A percentile compares a stretch with the other conserved stretches of the same genome.
Conservation (phyloP, 2,329 filamentous ascomycete genomes). For the Plectosphaerella sp. region DNA sequence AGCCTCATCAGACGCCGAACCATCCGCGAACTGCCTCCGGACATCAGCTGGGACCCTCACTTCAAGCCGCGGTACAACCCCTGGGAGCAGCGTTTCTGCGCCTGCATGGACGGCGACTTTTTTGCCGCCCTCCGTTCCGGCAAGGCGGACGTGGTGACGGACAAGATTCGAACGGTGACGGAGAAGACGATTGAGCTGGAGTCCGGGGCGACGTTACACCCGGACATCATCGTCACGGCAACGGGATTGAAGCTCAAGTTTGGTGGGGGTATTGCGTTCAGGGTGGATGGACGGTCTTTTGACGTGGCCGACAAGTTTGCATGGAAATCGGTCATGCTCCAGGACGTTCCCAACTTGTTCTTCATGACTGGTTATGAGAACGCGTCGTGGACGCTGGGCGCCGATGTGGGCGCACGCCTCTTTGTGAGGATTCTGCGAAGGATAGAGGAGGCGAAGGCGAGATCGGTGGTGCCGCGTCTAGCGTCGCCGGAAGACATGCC, state of each 20-base stretch:
- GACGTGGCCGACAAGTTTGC: slow-evolving; percentile 39
- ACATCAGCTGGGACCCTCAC: slow-evolving; percentile 46
- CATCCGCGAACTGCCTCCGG: slow-evolving; percentile 38
- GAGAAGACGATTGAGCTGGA: slow-evolving; percentile 36
- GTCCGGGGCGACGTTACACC: slow-evolving; percentile 38
- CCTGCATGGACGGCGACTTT: slow-evolving; percentile 43
- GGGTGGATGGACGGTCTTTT: slow-evolving; percentile 44
- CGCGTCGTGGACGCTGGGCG: slow-evolving; percentile 58
- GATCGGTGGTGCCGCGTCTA: slow-evolving; percentile 38
- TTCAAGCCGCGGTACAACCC: slow-evolving; percentile 52
- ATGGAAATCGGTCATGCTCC: slow-evolving; percentile 59
- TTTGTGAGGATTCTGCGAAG: slow-evolving; percentile 44
- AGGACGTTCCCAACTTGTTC: slow-evolving; percentile 56
- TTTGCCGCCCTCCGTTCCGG: slow-evolving; percentile 32
- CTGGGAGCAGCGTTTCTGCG: slow-evolving; percentile 67
- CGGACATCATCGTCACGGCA: slow-evolving; percentile 62
- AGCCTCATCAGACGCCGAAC: slow-evolving; percentile 36
- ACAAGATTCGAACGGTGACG: slow-evolving; percentile 39
- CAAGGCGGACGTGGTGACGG: slow-evolving; percentile 38
- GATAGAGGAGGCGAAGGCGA: slow-evolving; percentile 39
- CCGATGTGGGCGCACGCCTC: slow-evolving; percentile 47
- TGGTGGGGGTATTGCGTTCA: slow-evolving; percentile 45
- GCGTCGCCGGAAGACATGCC: slow-evolving; percentile 29
- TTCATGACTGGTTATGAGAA: slow-evolving; percentile 58
- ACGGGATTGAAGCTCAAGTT: slow-evolving; percentile 56